A percentile compares a stretch with the other conserved stretches of the same genome.
Conservation (phyloP, 345 rosid species). For the Laguncularia racemosa region DNA sequence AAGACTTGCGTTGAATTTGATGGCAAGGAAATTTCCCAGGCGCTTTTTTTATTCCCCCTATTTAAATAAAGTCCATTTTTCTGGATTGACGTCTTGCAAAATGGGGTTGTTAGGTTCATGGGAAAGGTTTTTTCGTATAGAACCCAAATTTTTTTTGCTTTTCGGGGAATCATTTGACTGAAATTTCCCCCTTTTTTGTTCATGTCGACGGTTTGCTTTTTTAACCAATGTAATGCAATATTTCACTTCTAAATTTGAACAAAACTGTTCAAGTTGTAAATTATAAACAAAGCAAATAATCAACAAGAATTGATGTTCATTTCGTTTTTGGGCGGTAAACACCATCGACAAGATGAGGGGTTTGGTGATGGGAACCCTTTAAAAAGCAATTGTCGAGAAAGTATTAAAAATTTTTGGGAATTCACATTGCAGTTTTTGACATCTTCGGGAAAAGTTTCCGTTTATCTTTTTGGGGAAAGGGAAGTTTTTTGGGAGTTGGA, state of each 20-base stretch:
- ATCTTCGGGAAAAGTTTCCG: constrained; percentile 50
- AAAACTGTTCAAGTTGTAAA: not conserved
- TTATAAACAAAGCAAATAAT: too few species aligned
- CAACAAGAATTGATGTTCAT: not conserved
- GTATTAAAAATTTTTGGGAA: constrained; percentile 41
- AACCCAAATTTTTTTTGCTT: too few species aligned
- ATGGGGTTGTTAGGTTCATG: constrained; percentile 58
- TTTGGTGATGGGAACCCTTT: constrained; percentile 48
- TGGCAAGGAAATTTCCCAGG: too few species aligned
- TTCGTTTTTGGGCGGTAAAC: constrained; percentile 20
- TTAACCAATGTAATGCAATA: too few species aligned
- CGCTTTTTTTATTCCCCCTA: too few species aligned
- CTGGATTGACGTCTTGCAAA: constrained; percentile 8
- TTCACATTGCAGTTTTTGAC: constrained; percentile 73
- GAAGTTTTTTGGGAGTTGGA: not conserved
- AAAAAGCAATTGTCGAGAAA: constrained; percentile 44
- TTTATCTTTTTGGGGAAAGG: not conserved
- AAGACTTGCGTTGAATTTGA: too few species aligned
- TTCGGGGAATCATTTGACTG: too few species aligned
- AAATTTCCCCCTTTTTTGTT: too few species aligned
- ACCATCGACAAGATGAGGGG: constrained; percentile 50
- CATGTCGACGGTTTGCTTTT: too few species aligned
- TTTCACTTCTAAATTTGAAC: not conserved
- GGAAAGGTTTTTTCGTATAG: constrained; percentile 40
- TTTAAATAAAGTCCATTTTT: not conserved